Base-by-base conservation (phyloP, 192 early-diverging fungal species). In the Coemansia sp. region DNA sequence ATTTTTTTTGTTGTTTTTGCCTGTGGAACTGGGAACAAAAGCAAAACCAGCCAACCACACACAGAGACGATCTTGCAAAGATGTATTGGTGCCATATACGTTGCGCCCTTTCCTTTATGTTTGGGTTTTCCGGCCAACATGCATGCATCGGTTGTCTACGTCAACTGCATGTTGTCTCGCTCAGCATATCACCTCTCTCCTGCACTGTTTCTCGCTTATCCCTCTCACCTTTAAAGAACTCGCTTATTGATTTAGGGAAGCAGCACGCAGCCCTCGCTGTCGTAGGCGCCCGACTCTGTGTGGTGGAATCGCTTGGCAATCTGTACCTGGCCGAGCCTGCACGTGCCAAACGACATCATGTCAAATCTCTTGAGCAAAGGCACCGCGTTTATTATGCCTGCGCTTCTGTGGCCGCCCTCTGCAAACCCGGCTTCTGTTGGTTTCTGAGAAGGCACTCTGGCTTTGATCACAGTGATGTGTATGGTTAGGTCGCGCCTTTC, bases 401-500 rank as follows among this genome's bases (percentile, higher is more conserved):
- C 14, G n/a, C 20, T 59, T 20, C 34, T 31, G 18, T 50, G 36
- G 34, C 16, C 28, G 20, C 17, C 34, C 5, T 56, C 52, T 11
- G 38, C 40, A 36, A 22, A 7, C 1, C 17, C 49, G 22, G 61
- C 18, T 34, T 10, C 61, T 14, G 51, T 10, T 25, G 51, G 25
- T 20, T 25, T 7, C 51, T 52, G 51, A 6, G 5, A 5, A 20
- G 63, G 11, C 20, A 11, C 20, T 31, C 60, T 78, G 16, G 71
- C 65, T 20, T 68, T 61, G 11, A 74, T 31, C 31, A 80, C 18
- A 2, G 77, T 66, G 2, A 70, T 50, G 16, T 80, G 77, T 29
- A 80, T 68, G 48, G 68, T 80, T 7, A 80, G 48, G 34, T 57
- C 56, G 22, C 77, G 77, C 59, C 63, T 68, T 22, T 74, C 77